Percentiles rank a stretch among this genome's conserved stretches.
phyloP scores from a whole-genome alignment of 164 flowering plant species.

The Vitis cinerea region DNA sequence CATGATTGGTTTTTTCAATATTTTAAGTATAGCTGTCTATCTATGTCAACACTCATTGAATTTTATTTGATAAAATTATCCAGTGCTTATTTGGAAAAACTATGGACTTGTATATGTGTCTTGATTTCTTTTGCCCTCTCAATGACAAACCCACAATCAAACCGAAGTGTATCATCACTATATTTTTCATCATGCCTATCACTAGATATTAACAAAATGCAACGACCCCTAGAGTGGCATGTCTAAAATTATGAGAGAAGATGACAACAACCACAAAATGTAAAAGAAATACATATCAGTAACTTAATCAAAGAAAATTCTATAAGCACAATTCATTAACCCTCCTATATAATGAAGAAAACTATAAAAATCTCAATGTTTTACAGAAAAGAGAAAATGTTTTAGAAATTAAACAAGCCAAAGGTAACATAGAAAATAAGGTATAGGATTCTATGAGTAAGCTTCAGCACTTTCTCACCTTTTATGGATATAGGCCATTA shows the following conservation, averaged over 20 bases:
- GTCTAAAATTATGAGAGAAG: background rate
- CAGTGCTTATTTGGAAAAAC: too few species aligned
- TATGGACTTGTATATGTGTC: too few species aligned
- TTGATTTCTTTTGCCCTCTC: too few species aligned
- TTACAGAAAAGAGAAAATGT: background rate
- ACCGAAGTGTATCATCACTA: background rate
- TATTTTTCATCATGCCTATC: background rate
- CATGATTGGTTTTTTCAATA: too few species aligned
- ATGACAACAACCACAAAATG: background rate
- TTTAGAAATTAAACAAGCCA: background rate
- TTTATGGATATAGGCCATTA: slow-evolving; percentile 74
- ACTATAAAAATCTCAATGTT: background rate
- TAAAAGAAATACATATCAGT: background rate
- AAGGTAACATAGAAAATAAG: background rate
- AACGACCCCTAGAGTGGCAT: background rate
- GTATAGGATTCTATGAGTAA: background rate
- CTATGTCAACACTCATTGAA: too few species aligned
- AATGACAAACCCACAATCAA: background rate
- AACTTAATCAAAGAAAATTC: background rate
- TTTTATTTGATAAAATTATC: too few species aligned
- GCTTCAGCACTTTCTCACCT: slow-evolving; percentile 41
- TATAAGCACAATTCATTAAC: background rate
- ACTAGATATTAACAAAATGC: background rate
- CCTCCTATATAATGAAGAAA: background rate
- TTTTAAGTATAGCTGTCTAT: too few species aligned